Conservation (phyloP, 176 grass and related monocot genomes). For the Calamus simplicifolius region DNA sequence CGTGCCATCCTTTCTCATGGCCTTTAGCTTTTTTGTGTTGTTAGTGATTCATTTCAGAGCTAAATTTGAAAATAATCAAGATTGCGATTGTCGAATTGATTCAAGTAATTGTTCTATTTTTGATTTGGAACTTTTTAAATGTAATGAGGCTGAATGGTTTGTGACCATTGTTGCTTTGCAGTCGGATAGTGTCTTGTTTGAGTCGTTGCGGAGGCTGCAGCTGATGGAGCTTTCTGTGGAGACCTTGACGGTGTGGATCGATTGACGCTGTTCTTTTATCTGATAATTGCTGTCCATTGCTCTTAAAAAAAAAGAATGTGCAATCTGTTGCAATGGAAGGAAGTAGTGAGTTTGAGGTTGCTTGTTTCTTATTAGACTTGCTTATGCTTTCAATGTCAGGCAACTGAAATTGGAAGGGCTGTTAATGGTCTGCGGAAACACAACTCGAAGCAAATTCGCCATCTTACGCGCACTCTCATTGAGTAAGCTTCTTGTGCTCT, state of each 20-base stretch:
- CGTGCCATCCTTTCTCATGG: neutral
- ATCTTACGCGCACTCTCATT: constrained; percentile 56
- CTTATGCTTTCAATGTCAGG: constrained; percentile 24
- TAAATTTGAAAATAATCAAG: too few species aligned
- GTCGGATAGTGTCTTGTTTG: constrained; percentile 52
- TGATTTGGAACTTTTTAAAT: too few species aligned
- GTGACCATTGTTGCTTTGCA: constrained; percentile 11
- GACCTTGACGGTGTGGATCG: constrained; percentile 40
- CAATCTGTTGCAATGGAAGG: too few species aligned
- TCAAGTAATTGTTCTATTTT: too few species aligned
- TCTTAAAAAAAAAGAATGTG: too few species aligned
- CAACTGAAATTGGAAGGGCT: constrained; percentile 51
- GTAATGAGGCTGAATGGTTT: neutral
- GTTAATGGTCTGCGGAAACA: constrained; percentile 51
- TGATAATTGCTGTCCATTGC: too few species aligned
- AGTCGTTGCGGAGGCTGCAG: constrained; percentile 54
- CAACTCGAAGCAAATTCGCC: constrained; percentile 55
- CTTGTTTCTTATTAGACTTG: constrained; percentile 4
- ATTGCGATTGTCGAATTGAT: too few species aligned
- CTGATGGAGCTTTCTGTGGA: constrained; percentile 50
- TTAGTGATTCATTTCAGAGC: too few species aligned
- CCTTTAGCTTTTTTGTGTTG: too few species aligned
- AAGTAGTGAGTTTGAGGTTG: neutral
- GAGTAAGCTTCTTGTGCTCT: constrained; percentile 26
- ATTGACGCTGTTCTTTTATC: neutral